Percentiles rank a stretch among this genome's conserved stretches.
phyloP scores from a whole-genome alignment of 2,329 filamentous ascomycete species.

The Hypoxylon sp. region DNA sequence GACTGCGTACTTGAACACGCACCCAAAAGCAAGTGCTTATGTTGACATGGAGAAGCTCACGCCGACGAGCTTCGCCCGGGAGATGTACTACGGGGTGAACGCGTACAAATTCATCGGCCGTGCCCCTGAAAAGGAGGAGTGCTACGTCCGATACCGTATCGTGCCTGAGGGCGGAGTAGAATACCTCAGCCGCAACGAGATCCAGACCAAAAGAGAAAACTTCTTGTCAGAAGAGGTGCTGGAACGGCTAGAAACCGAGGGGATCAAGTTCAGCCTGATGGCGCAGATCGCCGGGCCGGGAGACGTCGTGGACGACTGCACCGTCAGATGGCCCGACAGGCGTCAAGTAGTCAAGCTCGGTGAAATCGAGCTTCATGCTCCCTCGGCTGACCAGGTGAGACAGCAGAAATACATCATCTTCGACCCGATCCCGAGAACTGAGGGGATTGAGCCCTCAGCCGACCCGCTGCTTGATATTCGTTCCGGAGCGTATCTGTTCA shows the following conservation, averaged over 20 bases:
- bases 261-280: slow-evolving; percentile 13
- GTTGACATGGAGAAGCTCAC: slow-evolving; percentile 13
- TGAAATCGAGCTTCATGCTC: background rate
- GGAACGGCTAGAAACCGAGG: background rate
- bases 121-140: slow-evolving; percentile 3
- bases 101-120: slow-evolving; percentile 15
- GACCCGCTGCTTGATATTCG: slow-evolving; percentile 65
- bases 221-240: slow-evolving; percentile 14
- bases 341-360: slow-evolving; percentile 16
- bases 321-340: slow-evolving; percentile 14
- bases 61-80: slow-evolving; percentile 9
- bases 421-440: slow-evolving; percentile 53
- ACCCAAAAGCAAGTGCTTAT: slow-evolving; percentile 20
- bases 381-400: background rate
- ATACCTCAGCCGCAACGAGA: background rate
- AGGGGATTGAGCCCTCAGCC: slow-evolving; percentile 18
- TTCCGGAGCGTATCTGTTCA: slow-evolving; percentile 63
- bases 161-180: slow-evolving; percentile 7
- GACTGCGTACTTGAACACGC: slow-evolving; percentile 7
- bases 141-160: slow-evolving; percentile 17
- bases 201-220: background rate
- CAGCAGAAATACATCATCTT: slow-evolving; percentile 58
- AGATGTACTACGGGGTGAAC: slow-evolving; percentile 22
- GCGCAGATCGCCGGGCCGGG: slow-evolving; percentile 19
- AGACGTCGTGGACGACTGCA: slow-evolving; percentile 15